phyloP scores from a whole-genome alignment of 805 yeast species.

The Saccharomyces kudriavzevii region DNA sequence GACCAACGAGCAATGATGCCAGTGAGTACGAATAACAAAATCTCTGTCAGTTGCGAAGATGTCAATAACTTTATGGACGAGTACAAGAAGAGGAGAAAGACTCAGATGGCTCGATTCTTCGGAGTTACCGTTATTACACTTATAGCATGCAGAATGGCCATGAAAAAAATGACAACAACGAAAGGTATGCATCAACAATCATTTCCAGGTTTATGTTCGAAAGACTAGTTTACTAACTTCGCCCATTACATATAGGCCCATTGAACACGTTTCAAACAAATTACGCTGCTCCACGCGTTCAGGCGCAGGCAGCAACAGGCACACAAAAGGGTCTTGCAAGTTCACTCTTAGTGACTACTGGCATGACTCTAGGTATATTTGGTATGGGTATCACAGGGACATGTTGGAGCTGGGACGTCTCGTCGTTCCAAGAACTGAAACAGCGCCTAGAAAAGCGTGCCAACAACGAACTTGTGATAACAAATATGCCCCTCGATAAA shows the following conservation, averaged over 20 bases:
- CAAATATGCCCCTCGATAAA: neutral
- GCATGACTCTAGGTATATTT: slow-evolving; percentile 62
- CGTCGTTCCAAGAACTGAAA: slow-evolving; percentile 53
- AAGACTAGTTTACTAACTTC: neutral
- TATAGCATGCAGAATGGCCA: slow-evolving; percentile 63
- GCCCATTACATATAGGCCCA: slow-evolving; percentile 31
- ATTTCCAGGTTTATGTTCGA: neutral
- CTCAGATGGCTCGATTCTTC: slow-evolving; percentile 65
- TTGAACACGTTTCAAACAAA: slow-evolving; percentile 79
- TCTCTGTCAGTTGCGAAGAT: neutral
- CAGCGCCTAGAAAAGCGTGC: neutral
- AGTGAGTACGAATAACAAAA: neutral
- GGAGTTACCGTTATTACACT: slow-evolving; percentile 68
- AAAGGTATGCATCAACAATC: slow-evolving; percentile 37
- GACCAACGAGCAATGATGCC: neutral
- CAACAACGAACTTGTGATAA: neutral
- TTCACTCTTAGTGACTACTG: slow-evolving; percentile 76
- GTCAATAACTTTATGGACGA: slow-evolving; percentile 19
- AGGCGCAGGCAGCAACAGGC: slow-evolving; percentile 34
- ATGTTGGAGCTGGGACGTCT: slow-evolving; percentile 74
- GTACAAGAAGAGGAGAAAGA: slow-evolving; percentile 54
- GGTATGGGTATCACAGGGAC: slow-evolving; percentile 67
- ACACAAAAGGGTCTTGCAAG: slow-evolving; percentile 71
- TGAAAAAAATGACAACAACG: slow-evolving; percentile 62
- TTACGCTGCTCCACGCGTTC: slow-evolving; percentile 58